phyloP scores from a whole-genome alignment of 352 stramenopile genomes.

The Globisporangium sylvaticum region DNA sequence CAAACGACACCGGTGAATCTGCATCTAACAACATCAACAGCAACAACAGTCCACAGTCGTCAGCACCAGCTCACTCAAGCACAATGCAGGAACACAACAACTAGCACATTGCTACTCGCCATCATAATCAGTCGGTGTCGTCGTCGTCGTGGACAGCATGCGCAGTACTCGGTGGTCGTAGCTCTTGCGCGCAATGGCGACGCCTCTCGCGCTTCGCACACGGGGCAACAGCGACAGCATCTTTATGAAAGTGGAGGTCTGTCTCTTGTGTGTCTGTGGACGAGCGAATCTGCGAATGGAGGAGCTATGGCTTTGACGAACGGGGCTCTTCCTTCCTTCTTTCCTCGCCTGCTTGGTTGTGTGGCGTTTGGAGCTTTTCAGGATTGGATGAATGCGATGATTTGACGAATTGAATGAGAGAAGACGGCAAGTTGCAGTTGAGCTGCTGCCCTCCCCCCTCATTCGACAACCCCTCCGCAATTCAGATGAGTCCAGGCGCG shows the following conservation, averaged over 20 bases:
- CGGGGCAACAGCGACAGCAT: slow-evolving; percentile 4
- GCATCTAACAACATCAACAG: not conserved
- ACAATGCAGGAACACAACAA: not conserved
- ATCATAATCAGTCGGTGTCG: not conserved
- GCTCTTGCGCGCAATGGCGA: not conserved
- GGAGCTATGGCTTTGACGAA: not conserved
- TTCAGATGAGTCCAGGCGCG: too few relatives aligned
- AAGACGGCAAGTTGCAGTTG: slow-evolving; percentile 33
- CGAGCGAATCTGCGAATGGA: slow-evolving; percentile 9
- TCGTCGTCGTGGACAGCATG: slow-evolving; percentile 1
- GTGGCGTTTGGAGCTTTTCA: not conserved
- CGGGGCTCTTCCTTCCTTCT: not conserved
- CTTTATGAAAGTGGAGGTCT: not conserved
- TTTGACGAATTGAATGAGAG: slow-evolving; percentile 20
- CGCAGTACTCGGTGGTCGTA: not conserved
- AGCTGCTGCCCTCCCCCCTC: not conserved
- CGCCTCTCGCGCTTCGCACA: not conserved
- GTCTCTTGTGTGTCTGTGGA: not conserved
- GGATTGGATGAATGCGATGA: slow-evolving; percentile 16
- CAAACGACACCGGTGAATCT: slow-evolving; percentile 82
- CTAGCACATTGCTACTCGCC: slow-evolving; percentile 1
- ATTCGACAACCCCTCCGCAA: too few relatives aligned
- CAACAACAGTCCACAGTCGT: not conserved
- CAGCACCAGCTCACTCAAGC: not conserved
- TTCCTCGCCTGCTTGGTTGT: not conserved